Evolutionary conservation across 208 protist species (phyloP).

Genomic region (Acanthamoeba quina): DNA sequence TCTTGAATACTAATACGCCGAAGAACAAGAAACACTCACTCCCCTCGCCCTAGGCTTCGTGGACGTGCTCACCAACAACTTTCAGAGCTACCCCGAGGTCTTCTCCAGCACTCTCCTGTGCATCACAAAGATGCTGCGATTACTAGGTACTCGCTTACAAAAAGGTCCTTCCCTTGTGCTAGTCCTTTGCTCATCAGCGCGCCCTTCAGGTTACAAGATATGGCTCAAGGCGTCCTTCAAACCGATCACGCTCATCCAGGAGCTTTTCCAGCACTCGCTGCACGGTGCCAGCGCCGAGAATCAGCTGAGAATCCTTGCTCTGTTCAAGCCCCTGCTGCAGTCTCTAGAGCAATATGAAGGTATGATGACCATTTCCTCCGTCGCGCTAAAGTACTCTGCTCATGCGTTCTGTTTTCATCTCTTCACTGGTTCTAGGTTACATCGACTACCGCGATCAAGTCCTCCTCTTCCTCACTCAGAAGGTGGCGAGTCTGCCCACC

Average conservation of each 20-base stretch:
- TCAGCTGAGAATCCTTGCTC: not conserved
- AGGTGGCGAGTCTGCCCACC: not conserved
- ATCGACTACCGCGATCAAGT: not conserved
- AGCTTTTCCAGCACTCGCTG: not conserved
- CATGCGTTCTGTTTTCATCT: no score
- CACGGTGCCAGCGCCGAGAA: not conserved
- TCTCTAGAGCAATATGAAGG: constrained; percentile 48
- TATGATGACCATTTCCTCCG: not conserved
- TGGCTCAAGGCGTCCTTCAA: constrained; percentile 13
- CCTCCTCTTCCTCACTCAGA: not conserved
- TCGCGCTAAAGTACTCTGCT: no score
- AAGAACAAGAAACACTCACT: not conserved
- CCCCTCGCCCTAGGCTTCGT: not conserved
- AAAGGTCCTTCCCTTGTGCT: not conserved
- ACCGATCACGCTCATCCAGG: not conserved
- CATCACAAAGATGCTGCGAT: not conserved
- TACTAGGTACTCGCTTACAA: not conserved
- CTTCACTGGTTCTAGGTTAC: not conserved
- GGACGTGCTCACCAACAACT: constrained; percentile 4
- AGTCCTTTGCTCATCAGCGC: not conserved
- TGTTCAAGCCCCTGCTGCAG: not conserved
- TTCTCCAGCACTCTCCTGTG: not conserved
- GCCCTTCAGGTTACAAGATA: constrained; percentile 16
- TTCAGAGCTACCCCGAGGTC: constrained; percentile 30
- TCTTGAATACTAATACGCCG: not conserved